Conservation (phyloP, 2,329 filamentous ascomycete genomes). For the Alternaria sp. region DNA sequence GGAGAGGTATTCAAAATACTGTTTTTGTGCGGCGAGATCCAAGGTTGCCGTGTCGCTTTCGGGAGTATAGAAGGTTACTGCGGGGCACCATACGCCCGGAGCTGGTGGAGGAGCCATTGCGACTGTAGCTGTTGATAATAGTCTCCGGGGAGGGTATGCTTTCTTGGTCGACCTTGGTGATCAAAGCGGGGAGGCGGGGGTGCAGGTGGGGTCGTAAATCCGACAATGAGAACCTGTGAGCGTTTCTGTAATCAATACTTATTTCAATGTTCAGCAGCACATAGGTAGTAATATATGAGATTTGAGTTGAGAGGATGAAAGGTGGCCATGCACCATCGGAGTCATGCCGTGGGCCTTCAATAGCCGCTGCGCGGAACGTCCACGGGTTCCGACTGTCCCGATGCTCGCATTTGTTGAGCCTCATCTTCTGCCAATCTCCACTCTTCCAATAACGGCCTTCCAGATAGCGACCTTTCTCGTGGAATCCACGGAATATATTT, state of each 20-base stretch:
- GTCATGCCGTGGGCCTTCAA: slow-evolving; percentile 12
- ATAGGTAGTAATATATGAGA: neutral
- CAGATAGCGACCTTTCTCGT: neutral
- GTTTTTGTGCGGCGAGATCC: slow-evolving; percentile 50
- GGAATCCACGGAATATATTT: neutral
- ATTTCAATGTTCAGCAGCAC: neutral
- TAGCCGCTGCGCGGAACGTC: slow-evolving; percentile 7
- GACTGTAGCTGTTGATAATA: neutral
- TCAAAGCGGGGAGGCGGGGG: neutral
- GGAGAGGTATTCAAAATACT: slow-evolving; percentile 55
- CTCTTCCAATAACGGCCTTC: neutral
- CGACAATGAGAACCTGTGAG: neutral
- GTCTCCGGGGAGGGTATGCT: neutral
- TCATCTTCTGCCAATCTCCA: neutral
- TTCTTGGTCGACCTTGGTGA: neutral
- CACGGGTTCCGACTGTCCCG: slow-evolving; percentile 6
- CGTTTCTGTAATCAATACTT: neutral
- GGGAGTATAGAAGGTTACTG: slow-evolving; percentile 56
- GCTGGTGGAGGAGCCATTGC: slow-evolving; percentile 21
- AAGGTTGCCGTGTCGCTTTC: slow-evolving; percentile 43
- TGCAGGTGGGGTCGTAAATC: neutral
- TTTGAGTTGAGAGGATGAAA: neutral
- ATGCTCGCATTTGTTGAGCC: neutral
- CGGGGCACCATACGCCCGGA: slow-evolving; percentile 47
- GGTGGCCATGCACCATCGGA: slow-evolving; percentile 10